phyloP scores from a whole-genome alignment of 495 filamentous ascomycete species.

The Rhypophila decipiens region DNA sequence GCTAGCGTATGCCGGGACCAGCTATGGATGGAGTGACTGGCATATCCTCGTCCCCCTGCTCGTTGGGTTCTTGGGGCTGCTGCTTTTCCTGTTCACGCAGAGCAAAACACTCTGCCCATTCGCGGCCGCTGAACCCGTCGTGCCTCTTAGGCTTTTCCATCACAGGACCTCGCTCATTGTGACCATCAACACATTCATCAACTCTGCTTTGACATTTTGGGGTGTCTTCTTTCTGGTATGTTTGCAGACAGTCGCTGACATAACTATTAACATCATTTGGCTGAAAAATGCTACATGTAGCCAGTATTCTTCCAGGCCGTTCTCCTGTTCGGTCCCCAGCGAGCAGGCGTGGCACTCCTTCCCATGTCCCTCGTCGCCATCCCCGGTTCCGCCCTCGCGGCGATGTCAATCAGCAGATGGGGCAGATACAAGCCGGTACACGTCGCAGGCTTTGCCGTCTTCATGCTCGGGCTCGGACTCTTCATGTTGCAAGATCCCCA shows the following conservation, averaged over 20 bases:
- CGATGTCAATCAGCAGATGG: conserved; percentile 30
- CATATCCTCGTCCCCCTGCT: conserved; percentile 22
- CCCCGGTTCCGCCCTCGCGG: conserved; percentile 25
- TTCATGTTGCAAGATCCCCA: conserved; percentile 26
- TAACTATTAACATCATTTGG: too few species aligned
- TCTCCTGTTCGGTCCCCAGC: conserved; percentile 19
- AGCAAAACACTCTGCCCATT: neutral
- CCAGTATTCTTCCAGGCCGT: conserved; percentile 46
- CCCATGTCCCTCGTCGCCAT: conserved; percentile 27
- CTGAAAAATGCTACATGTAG: too few species aligned
- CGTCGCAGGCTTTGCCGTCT: conserved; percentile 27
- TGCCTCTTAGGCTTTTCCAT: conserved; percentile 23
- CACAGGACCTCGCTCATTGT: conserved; percentile 22
- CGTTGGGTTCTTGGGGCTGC: conserved; percentile 13
- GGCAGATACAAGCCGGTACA: conserved; percentile 43
- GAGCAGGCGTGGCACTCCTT: conserved; percentile 35
- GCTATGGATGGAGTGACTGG: conserved; percentile 20
- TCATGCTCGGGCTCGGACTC: conserved; percentile 36
- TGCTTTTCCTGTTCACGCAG: conserved; percentile 20
- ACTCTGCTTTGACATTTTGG: conserved; percentile 26
- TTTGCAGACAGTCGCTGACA: neutral
- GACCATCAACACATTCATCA: conserved; percentile 21
- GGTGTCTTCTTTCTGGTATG: conserved; percentile 32
- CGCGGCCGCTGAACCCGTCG: conserved; percentile 19
- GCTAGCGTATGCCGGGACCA: conserved; percentile 10